phyloP scores from a whole-genome alignment of 495 filamentous ascomycete genomes.

The Xylaria telfairii region DNA sequence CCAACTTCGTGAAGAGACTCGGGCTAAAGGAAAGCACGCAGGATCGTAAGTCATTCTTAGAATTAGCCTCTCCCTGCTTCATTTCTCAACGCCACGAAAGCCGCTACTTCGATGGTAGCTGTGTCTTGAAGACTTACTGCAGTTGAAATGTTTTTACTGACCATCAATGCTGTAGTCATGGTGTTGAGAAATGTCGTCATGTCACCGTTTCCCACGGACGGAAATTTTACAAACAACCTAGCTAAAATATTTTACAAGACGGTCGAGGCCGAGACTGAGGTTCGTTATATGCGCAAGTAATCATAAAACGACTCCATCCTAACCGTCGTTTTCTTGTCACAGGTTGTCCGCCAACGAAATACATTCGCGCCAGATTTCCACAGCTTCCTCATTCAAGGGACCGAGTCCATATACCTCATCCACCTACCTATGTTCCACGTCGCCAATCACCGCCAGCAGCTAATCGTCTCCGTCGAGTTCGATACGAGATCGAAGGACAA shows the following conservation, averaged over 20 bases:
- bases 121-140: not conserved
- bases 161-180: slow-evolving; percentile 29
- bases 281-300: not conserved
- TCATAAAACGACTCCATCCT: not conserved
- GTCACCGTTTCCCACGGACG: slow-evolving; percentile 47
- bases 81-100: not conserved
- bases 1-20: slow-evolving; percentile 46
- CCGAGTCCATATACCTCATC: slow-evolving; percentile 40
- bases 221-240: slow-evolving; percentile 41
- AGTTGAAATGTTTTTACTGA: not conserved
- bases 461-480: slow-evolving; percentile 41
- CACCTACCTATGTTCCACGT: slow-evolving; percentile 45
- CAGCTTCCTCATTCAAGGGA: slow-evolving; percentile 45
- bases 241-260: slow-evolving; percentile 37
- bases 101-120: not conserved
- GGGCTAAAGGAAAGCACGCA: slow-evolving; percentile 35
- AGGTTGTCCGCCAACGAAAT: slow-evolving; percentile 41
- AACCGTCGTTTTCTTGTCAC: not conserved
- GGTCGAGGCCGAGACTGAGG: slow-evolving; percentile 42
- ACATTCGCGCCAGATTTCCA: slow-evolving; percentile 34
- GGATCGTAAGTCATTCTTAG: slow-evolving; percentile 23
- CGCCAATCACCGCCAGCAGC: slow-evolving; percentile 41
- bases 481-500: slow-evolving; percentile 26
- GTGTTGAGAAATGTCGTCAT: slow-evolving; percentile 52
- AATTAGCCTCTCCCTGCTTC: not conserved